Evolutionary conservation across 2,329 filamentous ascomycete genomes (phyloP).

Genomic region (Aspergillus felis): DNA sequence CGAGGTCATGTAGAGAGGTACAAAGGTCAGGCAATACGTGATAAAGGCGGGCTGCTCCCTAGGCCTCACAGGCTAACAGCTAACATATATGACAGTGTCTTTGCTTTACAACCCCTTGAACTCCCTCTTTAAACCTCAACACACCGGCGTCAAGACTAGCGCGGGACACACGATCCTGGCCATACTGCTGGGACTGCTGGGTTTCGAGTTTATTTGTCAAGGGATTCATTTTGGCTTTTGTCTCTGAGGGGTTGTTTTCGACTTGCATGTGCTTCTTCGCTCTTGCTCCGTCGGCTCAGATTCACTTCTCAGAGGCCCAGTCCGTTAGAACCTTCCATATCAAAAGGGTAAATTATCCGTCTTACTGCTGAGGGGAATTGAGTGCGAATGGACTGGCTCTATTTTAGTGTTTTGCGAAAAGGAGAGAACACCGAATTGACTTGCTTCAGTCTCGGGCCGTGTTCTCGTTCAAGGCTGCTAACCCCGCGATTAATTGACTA

Average conservation of each 20-base stretch:
- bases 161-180: conserved; percentile 28
- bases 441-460: background rate
- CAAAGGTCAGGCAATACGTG: background rate
- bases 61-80: background rate
- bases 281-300: background rate
- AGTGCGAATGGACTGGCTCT: too few relatives aligned
- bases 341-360: background rate
- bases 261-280: background rate
- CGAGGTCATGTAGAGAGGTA: background rate
- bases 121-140: conserved; percentile 9
- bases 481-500: background rate
- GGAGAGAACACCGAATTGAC: background rate
- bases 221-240: conserved; percentile 3
- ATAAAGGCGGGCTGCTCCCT: background rate
- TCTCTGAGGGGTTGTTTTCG: background rate
- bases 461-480: too few relatives aligned
- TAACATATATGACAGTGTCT: background rate
- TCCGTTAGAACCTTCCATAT: background rate
- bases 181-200: conserved; percentile 22
- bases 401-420: background rate
- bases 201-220: conserved; percentile 22
- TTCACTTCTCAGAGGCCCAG: background rate
- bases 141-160: conserved; percentile 18
- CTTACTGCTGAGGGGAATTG: background rate
- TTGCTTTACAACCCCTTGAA: conserved; percentile 11